Conservation (phyloP, 1,284 basidiomycete genomes). For the Hortiboletus rubellus region DNA sequence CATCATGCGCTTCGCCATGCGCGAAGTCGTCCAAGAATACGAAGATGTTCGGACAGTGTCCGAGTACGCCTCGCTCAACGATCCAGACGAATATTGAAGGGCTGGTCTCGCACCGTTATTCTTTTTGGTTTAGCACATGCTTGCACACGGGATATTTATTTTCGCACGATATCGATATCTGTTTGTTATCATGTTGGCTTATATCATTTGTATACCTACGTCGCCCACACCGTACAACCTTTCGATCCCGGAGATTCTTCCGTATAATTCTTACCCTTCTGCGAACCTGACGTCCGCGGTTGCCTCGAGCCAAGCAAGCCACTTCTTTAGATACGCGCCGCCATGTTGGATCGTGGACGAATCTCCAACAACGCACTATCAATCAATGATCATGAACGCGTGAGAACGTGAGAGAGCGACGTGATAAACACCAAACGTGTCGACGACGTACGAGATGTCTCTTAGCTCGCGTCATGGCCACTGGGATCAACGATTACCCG, state of each 20-base stretch:
- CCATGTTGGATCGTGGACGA: slow-evolving; percentile 87
- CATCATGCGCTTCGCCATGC: slow-evolving; percentile 78
- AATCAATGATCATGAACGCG: neutral
- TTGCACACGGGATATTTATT: slow-evolving; percentile 10
- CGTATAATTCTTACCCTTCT: slow-evolving; percentile 36
- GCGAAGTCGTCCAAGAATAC: slow-evolving; percentile 75
- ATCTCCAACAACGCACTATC: slow-evolving; percentile 86
- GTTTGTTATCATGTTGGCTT: slow-evolving; percentile 3
- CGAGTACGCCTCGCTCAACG: slow-evolving; percentile 69
- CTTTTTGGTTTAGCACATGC: neutral
- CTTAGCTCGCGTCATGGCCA: slow-evolving; percentile 92
- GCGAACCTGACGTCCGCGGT: slow-evolving; percentile 89
- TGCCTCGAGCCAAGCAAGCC: slow-evolving; percentile 88
- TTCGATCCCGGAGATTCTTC: neutral
- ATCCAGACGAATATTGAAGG: slow-evolving; percentile 66
- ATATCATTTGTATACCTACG: slow-evolving; percentile 9
- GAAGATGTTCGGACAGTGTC: slow-evolving; percentile 70
- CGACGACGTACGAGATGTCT: slow-evolving; percentile 69
- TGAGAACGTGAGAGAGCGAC: neutral
- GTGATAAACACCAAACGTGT: neutral
- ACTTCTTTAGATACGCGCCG: slow-evolving; percentile 78
- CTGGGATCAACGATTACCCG: slow-evolving; percentile 37
- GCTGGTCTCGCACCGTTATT: neutral
- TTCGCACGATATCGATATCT: slow-evolving; percentile 4
- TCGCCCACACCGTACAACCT: neutral